Base-by-base conservation (phyloP, 768 basidiomycete species). In the Lentinula sp. region DNA sequence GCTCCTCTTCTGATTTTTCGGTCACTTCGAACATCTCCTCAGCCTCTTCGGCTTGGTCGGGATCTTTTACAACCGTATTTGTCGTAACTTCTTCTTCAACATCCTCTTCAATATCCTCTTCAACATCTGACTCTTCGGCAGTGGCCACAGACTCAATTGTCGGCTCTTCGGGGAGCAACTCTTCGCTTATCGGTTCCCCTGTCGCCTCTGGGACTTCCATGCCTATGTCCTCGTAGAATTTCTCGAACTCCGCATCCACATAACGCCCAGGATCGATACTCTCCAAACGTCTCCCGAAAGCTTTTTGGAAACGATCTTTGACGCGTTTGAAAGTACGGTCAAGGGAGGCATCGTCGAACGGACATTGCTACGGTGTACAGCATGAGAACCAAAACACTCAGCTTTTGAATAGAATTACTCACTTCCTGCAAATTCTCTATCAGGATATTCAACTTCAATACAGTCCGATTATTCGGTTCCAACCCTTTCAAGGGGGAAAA, bases 251-350 rank as follows among this genome's bases (percentile, higher is more conserved):
- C 61, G 80, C 78, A n/a, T 76, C 75, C 12, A 72, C 65, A 64
- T 72, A 74, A 59, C 70, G 62, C 6, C 61, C 61, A 23, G 71
- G 70, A 54, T 81, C 72, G 23, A 79, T 69, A n/a, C 69, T 66
- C 41, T 74, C 71, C 33, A 86, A 61, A 35, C 78, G 77, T 23
- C 74, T 70, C 13, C 67, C 70, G 60, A 81, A 85, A 48, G 74
- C 69, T 52, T 78, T 81, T 28, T 62, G 61, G 63, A 89, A 73
- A 5, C 71, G 66, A 18, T 70, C 74, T 54, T 80, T 77, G 72
- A 89, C 85, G n/a, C 80, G 77, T 20, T 75, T 75, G 58, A 89
- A 76, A 1, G 82, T 72, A 67, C 86, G 87, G 50, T 79, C 75
- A 1, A 83, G 75, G 3, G 80, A 72, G 0, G 77, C 65, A 62